Conservation (phyloP, 2,329 filamentous ascomycete genomes). For the Phyllosticta paracitricarpa region DNA sequence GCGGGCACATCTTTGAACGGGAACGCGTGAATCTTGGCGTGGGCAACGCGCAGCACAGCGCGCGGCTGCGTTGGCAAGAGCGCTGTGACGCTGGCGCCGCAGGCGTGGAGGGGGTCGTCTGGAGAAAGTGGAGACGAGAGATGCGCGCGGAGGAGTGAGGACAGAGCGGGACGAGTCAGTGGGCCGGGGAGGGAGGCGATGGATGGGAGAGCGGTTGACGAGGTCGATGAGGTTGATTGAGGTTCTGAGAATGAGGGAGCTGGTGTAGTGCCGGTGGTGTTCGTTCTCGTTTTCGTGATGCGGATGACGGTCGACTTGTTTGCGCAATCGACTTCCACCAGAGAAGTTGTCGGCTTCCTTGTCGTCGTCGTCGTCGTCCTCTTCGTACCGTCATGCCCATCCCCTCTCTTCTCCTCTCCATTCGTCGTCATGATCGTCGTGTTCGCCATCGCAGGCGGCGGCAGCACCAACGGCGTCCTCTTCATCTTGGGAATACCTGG, state of each 20-base stretch:
- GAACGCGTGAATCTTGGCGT: constrained; percentile 59
- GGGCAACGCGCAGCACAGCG: constrained; percentile 49
- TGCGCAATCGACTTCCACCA: too few species aligned
- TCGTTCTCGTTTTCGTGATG: too few species aligned
- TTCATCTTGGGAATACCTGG: not conserved
- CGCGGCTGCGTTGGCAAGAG: constrained; percentile 13
- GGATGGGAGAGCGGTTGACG: not conserved
- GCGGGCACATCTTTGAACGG: constrained; percentile 55
- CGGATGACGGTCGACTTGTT: too few species aligned
- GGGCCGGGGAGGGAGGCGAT: not conserved
- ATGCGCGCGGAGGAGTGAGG: constrained; percentile 14
- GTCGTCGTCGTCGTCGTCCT: too few species aligned
- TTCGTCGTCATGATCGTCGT: not conserved
- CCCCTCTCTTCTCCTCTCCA: too few species aligned
- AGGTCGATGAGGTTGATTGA: not conserved
- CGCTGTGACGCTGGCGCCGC: constrained; percentile 30
- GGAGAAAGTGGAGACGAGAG: not conserved
- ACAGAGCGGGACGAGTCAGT: not conserved
- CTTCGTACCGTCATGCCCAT: too few species aligned
- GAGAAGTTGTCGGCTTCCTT: too few species aligned
- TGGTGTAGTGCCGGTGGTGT: too few species aligned
- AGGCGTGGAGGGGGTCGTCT: constrained; percentile 26
- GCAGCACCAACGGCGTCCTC: not conserved
- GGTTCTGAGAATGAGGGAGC: not conserved
- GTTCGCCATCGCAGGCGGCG: not conserved